Evolutionary conservation across 2,329 filamentous ascomycete genomes (phyloP).

Genomic region (Cylindrodendrum hubeiense): DNA sequence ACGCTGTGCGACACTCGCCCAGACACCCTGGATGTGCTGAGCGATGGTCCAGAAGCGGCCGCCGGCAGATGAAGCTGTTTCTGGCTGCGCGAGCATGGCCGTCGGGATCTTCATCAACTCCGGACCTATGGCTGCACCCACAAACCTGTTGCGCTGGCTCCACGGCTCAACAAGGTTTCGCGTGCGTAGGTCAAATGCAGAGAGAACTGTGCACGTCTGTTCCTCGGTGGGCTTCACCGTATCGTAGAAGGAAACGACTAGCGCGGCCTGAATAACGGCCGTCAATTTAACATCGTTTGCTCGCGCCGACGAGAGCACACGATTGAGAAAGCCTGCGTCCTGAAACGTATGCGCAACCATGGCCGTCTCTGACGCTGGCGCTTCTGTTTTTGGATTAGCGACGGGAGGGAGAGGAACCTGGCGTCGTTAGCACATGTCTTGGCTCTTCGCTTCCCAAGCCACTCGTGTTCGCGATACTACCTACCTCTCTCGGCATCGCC

Average conservation of each 20-base stretch:
- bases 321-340: not conserved
- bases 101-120: conserved; percentile 20
- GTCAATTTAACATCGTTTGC: conserved; percentile 14
- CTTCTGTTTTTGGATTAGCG: not conserved
- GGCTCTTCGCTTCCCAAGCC: not conserved
- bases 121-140: conserved; percentile 14
- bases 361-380: not conserved
- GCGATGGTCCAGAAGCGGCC: conserved; percentile 16
- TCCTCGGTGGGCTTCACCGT: not conserved
- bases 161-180: conserved; percentile 11
- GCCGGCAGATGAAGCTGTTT: not conserved
- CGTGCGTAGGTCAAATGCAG: conserved; percentile 13
- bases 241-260: conserved; percentile 7
- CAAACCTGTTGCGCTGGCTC: conserved; percentile 18
- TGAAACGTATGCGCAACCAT: conserved; percentile 4
- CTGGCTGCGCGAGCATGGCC: not conserved
- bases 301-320: not conserved
- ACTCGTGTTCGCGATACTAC: not conserved
- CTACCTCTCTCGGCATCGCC: conserved; percentile 15
- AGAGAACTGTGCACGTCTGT: conserved; percentile 13
- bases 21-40: conserved; percentile 10
- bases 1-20: conserved; percentile 9
- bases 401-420: conserved; percentile 11
- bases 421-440: not conserved
- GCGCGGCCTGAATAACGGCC: conserved; percentile 7